Evolutionary conservation across 2,329 filamentous ascomycete genomes (phyloP).

Genomic region (Fragosphaeria purpurea): DNA sequence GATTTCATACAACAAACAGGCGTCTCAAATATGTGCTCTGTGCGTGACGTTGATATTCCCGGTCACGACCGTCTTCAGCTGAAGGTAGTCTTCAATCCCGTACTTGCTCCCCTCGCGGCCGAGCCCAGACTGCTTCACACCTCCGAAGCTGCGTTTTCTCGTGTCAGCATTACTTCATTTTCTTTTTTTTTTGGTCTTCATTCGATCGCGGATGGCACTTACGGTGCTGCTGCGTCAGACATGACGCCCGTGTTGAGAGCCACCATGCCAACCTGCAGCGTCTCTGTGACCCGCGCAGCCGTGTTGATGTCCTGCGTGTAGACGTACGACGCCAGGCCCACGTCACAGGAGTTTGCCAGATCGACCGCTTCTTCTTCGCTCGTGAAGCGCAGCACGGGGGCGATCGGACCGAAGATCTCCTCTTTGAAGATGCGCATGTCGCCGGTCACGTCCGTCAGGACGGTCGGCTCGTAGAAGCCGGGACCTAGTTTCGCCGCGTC

Average conservation of each 20-base stretch:
- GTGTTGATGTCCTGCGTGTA: conserved; percentile 58
- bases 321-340: conserved; percentile 89
- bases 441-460: conserved; percentile 73
- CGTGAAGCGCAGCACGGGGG: conserved; percentile 77
- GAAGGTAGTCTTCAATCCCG: conserved; percentile 64
- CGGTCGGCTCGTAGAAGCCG: conserved; percentile 36
- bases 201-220: no score
- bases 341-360: conserved; percentile 69
- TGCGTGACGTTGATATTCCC: conserved; percentile 31
- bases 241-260: conserved; percentile 67
- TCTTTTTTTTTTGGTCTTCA: no score
- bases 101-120: conserved; percentile 68
- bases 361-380: conserved; percentile 79
- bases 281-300: conserved; percentile 53
- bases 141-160: conserved; percentile 45
- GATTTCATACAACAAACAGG: no score
- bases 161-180: no score
- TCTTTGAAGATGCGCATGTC: conserved; percentile 77
- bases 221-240: conserved; percentile 42
- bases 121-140: conserved; percentile 72
- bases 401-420: conserved; percentile 91
- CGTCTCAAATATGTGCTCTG: no score
- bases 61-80: conserved; percentile 56
- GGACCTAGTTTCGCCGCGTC: no score
- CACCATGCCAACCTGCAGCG: conserved; percentile 74